Evolutionary conservation across 106 monocot species (phyloP).

Genomic region (Hemerocallis citrina): DNA sequence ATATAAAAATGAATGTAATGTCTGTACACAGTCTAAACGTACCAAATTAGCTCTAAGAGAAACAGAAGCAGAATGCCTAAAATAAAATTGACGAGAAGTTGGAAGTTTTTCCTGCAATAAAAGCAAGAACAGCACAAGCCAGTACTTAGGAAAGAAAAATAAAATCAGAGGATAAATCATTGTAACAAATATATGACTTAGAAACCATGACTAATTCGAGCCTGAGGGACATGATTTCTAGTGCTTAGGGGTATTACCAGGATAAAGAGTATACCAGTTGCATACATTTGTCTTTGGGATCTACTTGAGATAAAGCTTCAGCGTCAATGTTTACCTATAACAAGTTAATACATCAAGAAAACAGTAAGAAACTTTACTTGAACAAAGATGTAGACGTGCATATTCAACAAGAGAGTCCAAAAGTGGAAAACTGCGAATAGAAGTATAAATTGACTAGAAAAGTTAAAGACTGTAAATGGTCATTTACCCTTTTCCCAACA

Average conservation of each 20-base stretch:
- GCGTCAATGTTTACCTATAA: slow-evolving; percentile 45
- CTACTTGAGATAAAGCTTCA: slow-evolving; percentile 22
- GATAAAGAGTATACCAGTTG: slow-evolving; percentile 43
- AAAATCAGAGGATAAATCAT: neutral
- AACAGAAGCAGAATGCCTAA: slow-evolving; percentile 29
- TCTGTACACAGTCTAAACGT: no score
- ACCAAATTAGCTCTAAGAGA: slow-evolving; percentile 35
- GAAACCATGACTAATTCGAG: neutral
- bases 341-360: neutral
- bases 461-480: no score
- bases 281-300: slow-evolving; percentile 10
- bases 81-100: slow-evolving; percentile 27
- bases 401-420: no score
- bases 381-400: no score
- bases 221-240: slow-evolving; percentile 1
- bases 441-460: neutral
- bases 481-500: no score
- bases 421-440: no score
- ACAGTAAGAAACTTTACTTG: neutral
- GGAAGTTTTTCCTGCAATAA: slow-evolving; percentile 32
- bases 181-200: neutral
- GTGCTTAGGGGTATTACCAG: slow-evolving; percentile 18
- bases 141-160: neutral
- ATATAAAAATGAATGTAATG: no score
- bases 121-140: slow-evolving; percentile 1